Conservation (phyloP, 1,139 yeast species). For the Taphrina betulina region DNA sequence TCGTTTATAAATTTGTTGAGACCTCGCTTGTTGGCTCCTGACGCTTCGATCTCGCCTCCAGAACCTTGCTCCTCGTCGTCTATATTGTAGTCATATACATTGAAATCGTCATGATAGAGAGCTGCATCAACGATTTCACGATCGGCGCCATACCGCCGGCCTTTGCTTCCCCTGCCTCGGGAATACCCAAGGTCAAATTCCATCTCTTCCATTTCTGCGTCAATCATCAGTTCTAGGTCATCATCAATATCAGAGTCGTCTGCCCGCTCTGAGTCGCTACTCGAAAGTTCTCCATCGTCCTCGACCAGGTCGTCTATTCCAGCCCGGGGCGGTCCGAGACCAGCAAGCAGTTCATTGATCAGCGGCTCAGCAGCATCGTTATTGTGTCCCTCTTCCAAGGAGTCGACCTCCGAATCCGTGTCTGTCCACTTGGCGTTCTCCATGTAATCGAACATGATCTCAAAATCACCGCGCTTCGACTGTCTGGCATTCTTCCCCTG, state of each 20-base stretch:
- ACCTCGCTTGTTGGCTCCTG: conserved; percentile 19
- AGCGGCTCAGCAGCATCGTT: conserved; percentile 9
- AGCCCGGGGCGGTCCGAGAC: neutral
- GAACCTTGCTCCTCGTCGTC: conserved; percentile 7
- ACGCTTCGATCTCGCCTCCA: conserved; percentile 13
- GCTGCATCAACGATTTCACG: conserved; percentile 2
- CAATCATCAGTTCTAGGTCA: conserved; percentile 22
- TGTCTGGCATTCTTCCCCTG: neutral
- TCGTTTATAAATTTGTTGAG: conserved; percentile 21
- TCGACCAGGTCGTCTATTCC: neutral
- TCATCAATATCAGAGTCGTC: conserved; percentile 24
- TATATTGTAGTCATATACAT: conserved; percentile 20
- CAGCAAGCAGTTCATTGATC: conserved; percentile 21
- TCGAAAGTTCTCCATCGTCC: neutral
- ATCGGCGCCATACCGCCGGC: conserved; percentile 12
- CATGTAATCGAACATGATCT: conserved; percentile 25
- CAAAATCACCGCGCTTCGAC: conserved; percentile 5
- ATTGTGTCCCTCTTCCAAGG: neutral
- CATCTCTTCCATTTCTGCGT: conserved; percentile 22
- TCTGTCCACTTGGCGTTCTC: conserved; percentile 29
- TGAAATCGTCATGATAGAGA: conserved; percentile 26
- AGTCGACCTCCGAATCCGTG: conserved; percentile 3
- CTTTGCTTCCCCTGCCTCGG: conserved; percentile 8
- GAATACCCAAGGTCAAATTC: conserved; percentile 14
- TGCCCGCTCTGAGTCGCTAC: neutral